These are phyloP conservation scores for Cytospora piceicola DNA, from an alignment of 2,329 filamentous ascomycete genomes.

Conservation along the genomic window DNA sequence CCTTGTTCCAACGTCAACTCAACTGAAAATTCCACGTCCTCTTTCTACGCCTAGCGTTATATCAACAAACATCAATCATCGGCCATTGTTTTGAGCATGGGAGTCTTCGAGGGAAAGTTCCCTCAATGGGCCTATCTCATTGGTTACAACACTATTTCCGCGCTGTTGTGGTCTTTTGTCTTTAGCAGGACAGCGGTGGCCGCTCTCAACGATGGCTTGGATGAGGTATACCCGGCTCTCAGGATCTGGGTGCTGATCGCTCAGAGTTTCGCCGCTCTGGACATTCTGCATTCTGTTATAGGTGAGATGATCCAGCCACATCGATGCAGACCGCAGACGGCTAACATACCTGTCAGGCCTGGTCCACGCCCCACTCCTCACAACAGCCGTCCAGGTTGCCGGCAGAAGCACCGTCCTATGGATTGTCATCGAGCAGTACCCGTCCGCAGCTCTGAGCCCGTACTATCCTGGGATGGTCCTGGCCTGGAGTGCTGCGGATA, in stretches of 20 bases:
- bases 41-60: neutral
- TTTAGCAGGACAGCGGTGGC: slow-evolving; percentile 15
- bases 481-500: slow-evolving; percentile 25
- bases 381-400: slow-evolving; percentile 26
- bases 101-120: slow-evolving; percentile 28
- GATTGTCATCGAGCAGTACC: slow-evolving; percentile 28
- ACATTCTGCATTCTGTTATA: slow-evolving; percentile 23
- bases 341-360: slow-evolving; percentile 22
- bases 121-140: slow-evolving; percentile 31
- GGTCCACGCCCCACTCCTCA: slow-evolving; percentile 26
- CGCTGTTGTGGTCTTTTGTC: slow-evolving; percentile 24
- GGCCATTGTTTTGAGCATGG: neutral
- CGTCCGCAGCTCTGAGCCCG: slow-evolving; percentile 10
- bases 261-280: slow-evolving; percentile 23
- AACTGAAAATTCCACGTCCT: slow-evolving; percentile 11
- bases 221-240: slow-evolving; percentile 21
- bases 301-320: neutral
- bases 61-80: neutral
- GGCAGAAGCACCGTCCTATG: slow-evolving; percentile 28
- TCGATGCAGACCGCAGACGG: neutral
- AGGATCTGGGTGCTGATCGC: slow-evolving; percentile 22
- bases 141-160: slow-evolving; percentile 25
- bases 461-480: slow-evolving; percentile 24
- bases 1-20: slow-evolving; percentile 11
- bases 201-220: slow-evolving; percentile 13